Evolutionary conservation across 2,329 filamentous ascomycete genomes (phyloP).

Genomic region (Claviceps maximensis): DNA sequence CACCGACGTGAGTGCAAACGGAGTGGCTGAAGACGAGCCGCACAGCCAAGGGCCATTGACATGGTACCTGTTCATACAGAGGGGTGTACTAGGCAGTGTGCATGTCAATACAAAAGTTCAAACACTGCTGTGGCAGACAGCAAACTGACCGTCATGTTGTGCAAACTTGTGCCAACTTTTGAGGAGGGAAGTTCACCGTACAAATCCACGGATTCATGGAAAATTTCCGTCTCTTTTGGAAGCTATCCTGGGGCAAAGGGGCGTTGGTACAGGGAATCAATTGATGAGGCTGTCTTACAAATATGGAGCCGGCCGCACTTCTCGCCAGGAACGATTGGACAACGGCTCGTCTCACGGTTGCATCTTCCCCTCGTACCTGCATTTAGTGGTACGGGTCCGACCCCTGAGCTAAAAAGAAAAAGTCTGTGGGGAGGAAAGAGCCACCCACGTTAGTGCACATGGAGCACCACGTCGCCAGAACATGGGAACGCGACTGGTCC

Average conservation of each 20-base stretch:
- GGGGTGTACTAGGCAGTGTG: neutral
- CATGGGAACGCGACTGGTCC: neutral
- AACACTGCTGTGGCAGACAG: neutral
- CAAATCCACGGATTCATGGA: neutral
- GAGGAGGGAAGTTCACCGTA: too few species aligned
- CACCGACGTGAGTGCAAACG: neutral
- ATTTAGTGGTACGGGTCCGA: slow-evolving; percentile 5
- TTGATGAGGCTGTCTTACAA: neutral
- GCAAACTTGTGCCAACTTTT: too few species aligned
- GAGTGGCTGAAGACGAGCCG: neutral
- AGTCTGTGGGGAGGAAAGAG: neutral
- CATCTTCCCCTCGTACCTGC: slow-evolving; percentile 13
- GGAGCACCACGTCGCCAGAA: neutral
- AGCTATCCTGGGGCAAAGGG: neutral
- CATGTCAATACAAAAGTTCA: neutral
- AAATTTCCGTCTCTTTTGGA: neutral
- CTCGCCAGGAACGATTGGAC: slow-evolving; percentile 16
- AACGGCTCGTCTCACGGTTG: slow-evolving; percentile 19
- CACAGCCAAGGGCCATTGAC: neutral
- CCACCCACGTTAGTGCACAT: neutral
- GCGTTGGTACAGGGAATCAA: neutral
- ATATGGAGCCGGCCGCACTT: neutral
- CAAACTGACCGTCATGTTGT: neutral
- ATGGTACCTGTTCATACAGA: too few species aligned
- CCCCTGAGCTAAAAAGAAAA: slow-evolving; percentile 9